These are phyloP conservation scores for Parascedosporium putredinis DNA, from an alignment of 2,329 filamentous ascomycete genomes.

Conservation along the genomic window DNA sequence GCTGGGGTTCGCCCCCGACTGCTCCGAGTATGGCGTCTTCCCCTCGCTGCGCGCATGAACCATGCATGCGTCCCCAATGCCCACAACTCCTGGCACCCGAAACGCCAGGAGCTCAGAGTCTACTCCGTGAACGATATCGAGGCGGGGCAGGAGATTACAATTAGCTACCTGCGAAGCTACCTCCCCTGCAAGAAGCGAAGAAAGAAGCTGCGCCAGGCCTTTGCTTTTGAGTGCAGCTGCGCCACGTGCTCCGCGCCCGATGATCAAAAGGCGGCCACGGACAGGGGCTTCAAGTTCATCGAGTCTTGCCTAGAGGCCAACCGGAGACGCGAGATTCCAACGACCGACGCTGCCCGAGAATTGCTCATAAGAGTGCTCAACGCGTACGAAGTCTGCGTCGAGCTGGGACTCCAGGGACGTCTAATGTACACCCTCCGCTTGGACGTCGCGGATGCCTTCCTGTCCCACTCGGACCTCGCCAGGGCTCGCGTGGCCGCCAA, in stretches of 20 bases:
- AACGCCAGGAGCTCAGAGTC: background rate
- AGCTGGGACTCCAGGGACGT: background rate
- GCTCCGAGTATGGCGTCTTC: background rate
- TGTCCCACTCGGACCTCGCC: background rate
- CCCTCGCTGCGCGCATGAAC: background rate
- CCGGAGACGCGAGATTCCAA: background rate
- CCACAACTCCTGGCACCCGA: background rate
- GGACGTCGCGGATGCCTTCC: background rate
- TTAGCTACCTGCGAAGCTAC: constrained; percentile 5
- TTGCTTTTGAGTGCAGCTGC: constrained; percentile 6
- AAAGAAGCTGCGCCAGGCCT: background rate
- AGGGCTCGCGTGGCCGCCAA: background rate
- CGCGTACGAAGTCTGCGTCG: background rate
- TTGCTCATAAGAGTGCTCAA: background rate
- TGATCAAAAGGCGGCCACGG: background rate
- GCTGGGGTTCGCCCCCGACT: background rate
- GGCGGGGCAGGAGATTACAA: constrained; percentile 8
- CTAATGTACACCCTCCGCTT: background rate
- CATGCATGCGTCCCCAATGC: background rate
- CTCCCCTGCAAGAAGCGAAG: background rate
- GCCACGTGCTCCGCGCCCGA: background rate
- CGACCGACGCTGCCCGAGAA: background rate
- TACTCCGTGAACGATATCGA: background rate
- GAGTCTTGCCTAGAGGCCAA: background rate
- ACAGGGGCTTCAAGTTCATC: background rate